Conservation (phyloP, 2,329 filamentous ascomycete species). For the Botryosphaeria agaves region DNA sequence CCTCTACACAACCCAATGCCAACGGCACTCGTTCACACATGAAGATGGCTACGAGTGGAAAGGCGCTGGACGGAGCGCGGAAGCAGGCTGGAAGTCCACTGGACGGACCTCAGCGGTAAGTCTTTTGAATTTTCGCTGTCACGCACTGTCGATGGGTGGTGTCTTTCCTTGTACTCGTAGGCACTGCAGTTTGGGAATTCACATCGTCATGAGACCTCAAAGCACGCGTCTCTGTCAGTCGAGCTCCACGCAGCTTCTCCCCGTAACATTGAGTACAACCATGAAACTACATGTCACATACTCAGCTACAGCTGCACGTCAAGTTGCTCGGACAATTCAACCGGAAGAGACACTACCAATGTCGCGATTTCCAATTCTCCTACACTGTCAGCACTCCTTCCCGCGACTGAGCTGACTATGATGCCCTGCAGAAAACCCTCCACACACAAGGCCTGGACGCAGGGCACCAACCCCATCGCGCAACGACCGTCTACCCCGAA, state of each 20-base stretch:
- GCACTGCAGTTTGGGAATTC: neutral
- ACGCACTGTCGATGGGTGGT: too few species aligned
- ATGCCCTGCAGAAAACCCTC: conserved; percentile 29
- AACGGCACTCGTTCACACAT: conserved; percentile 24
- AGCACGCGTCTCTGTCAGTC: too few species aligned
- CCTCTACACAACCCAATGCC: conserved; percentile 19
- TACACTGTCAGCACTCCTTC: neutral
- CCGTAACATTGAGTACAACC: too few species aligned
- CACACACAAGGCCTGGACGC: conserved; percentile 41
- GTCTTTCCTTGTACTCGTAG: neutral
- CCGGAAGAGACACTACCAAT: neutral
- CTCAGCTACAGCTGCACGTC: neutral
- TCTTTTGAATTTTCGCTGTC: too few species aligned
- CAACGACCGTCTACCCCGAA: conserved; percentile 32
- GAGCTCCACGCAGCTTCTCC: too few species aligned
- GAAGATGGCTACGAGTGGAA: conserved; percentile 31
- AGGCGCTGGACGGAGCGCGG: conserved; percentile 33
- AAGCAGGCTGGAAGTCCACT: conserved; percentile 38
- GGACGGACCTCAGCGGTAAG: conserved; percentile 37
- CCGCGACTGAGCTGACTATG: neutral
- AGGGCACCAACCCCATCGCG: conserved; percentile 43
- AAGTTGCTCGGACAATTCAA: neutral
- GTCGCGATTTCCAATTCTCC: too few species aligned
- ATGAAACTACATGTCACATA: too few species aligned
- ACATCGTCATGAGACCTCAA: too few species aligned